Percentiles rank a stretch among this genome's conserved stretches.
phyloP scores from a whole-genome alignment of 169 alveolate genomes.

The Cyclospora cayetanensis region DNA sequence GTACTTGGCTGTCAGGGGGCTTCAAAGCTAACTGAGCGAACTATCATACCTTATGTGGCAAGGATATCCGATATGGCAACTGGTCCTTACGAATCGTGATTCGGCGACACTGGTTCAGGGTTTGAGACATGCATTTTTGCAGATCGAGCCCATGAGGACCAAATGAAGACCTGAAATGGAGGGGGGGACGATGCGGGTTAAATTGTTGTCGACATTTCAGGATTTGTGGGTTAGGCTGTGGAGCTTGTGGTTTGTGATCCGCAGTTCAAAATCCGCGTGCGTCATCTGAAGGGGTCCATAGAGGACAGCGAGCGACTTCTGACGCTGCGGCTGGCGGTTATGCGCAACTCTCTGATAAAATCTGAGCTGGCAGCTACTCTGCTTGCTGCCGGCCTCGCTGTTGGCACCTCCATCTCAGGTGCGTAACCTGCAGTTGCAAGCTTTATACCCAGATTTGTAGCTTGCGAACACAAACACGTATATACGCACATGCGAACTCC shows the following conservation, averaged over 20 bases:
- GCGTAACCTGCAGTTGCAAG: background rate
- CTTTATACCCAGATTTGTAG: background rate
- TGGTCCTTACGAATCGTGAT: too few species aligned
- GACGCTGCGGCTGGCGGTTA: constrained; percentile 80
- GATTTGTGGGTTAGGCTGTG: background rate
- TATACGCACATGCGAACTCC: too few species aligned
- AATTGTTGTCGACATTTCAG: too few species aligned
- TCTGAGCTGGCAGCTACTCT: constrained; percentile 83
- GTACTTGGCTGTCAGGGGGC: too few species aligned
- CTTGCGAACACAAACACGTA: too few species aligned
- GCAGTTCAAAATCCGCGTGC: constrained; percentile 61
- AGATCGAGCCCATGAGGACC: too few species aligned
- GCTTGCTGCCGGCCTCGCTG: constrained; percentile 82
- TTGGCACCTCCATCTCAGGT: constrained; percentile 86
- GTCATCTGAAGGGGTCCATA: constrained; percentile 71
- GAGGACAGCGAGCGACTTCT: constrained; percentile 81
- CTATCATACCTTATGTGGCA: too few species aligned
- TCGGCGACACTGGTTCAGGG: too few species aligned
- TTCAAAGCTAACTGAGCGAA: too few species aligned
- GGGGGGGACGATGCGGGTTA: background rate
- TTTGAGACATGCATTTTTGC: too few species aligned
- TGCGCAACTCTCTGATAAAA: constrained; percentile 83
- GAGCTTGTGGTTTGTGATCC: background rate
- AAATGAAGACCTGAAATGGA: too few species aligned
- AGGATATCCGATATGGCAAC: too few species aligned